Conservation (phyloP, 495 filamentous ascomycete species). For the Penicillium coprophilum region DNA sequence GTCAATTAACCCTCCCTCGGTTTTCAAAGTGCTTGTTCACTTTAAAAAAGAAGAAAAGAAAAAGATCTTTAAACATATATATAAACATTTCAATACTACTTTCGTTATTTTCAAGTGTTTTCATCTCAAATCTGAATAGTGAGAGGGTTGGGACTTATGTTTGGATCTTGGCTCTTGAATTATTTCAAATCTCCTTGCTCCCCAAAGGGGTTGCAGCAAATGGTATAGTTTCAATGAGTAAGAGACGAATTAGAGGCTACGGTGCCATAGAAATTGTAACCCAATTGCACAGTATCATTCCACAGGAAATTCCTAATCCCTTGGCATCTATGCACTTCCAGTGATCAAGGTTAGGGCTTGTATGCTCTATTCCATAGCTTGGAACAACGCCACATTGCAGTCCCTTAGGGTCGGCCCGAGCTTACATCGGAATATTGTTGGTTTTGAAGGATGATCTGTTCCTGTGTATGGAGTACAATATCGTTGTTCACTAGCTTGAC, state of each 20-base stretch:
- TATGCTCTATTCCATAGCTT: background rate
- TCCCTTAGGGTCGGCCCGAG: slow-evolving; percentile 2
- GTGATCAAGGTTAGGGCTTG: background rate
- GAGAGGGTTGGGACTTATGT: background rate
- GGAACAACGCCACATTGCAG: background rate
- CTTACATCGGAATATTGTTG: background rate
- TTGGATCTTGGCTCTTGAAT: background rate
- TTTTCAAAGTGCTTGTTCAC: background rate
- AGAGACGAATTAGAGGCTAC: background rate
- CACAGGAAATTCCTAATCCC: slow-evolving; percentile 1
- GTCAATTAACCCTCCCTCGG: slow-evolving; percentile 7
- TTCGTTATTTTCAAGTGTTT: background rate
- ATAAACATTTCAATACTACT: too few relatives aligned
- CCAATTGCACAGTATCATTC: slow-evolving; percentile 5
- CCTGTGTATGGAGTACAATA: too few relatives aligned
- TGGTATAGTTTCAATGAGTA: background rate
- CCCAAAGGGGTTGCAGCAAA: background rate
- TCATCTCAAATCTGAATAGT: background rate
- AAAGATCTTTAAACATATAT: too few relatives aligned
- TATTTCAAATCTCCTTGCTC: background rate
- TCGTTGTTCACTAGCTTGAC: background rate
- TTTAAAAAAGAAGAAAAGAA: too few relatives aligned
- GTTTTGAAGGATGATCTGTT: background rate
- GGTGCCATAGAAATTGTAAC: background rate
- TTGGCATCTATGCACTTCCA: background rate